phyloP scores from a whole-genome alignment of 2,329 filamentous ascomycete genomes.

The Sporothrix pallida region DNA sequence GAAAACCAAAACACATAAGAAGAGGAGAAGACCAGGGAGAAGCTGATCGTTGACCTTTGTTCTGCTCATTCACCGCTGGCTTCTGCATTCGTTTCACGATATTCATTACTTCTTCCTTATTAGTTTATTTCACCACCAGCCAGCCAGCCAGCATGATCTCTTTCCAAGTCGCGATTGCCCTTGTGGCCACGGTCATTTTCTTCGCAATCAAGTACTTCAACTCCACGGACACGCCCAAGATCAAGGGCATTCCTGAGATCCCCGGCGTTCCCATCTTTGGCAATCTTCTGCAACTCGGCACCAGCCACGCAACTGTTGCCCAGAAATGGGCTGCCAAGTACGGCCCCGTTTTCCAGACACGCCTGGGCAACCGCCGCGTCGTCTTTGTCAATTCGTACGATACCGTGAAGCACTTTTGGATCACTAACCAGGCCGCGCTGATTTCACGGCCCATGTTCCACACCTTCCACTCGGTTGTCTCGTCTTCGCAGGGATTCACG shows the following conservation, averaged over 20 bases:
- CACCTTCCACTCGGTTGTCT: conserved; percentile 81
- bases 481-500: conserved; percentile 77
- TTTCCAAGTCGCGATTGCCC: conserved; percentile 1
- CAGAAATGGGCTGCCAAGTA: conserved; percentile 65
- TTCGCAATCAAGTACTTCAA: conserved; percentile 9
- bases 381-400: conserved; percentile 81
- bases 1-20: background rate
- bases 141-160: conserved; percentile 3
- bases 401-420: conserved; percentile 75
- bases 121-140: background rate
- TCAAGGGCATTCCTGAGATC: conserved; percentile 65
- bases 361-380: conserved; percentile 72
- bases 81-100: background rate
- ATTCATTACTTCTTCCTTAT: background rate
- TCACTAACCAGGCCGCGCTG: conserved; percentile 76
- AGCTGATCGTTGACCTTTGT: background rate
- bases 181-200: conserved; percentile 1
- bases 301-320: conserved; percentile 60
- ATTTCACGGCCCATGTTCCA: conserved; percentile 80
- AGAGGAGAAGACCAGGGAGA: background rate
- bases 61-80: background rate
- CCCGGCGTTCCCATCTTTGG: conserved; percentile 67
- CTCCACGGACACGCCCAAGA: conserved; percentile 61
- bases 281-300: conserved; percentile 65
- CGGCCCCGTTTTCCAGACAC: conserved; percentile 69